A percentile compares a stretch with the other conserved stretches of the same genome.
Conservation (phyloP, 192 early-diverging fungal species). For the Coemansia guatemalensis region DNA sequence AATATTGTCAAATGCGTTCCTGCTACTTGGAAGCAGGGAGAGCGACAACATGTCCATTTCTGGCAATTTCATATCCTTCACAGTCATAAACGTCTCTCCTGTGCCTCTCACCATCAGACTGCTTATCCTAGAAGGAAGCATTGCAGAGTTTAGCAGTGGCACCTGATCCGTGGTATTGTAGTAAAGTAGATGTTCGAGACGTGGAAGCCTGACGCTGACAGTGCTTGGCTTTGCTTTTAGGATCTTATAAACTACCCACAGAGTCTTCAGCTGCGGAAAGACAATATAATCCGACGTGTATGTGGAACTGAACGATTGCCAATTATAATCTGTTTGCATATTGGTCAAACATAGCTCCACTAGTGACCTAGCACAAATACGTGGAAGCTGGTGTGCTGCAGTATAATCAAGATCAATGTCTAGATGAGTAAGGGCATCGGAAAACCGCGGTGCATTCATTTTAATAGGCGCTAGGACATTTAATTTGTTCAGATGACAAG, state of each 20-base stretch:
- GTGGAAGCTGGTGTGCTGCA: background rate
- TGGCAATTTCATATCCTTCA: background rate
- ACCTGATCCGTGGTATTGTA: background rate
- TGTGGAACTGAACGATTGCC: background rate
- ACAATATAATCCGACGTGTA: background rate
- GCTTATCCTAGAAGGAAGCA: background rate
- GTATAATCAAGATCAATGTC: background rate
- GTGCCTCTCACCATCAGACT: background rate
- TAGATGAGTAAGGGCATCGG: background rate
- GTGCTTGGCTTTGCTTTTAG: background rate
- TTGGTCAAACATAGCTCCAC: background rate
- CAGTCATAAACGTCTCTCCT: background rate
- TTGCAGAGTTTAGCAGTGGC: background rate
- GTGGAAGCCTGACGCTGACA: background rate
- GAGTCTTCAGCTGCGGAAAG: background rate
- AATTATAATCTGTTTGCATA: background rate
- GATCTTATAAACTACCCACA: background rate
- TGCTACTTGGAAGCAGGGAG: background rate
- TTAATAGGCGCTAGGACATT: no score
- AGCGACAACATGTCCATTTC: background rate
- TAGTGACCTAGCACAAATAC: background rate
- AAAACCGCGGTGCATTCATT: background rate
- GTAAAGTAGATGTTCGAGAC: background rate
- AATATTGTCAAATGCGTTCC: background rate
- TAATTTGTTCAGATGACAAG: background rate